These are phyloP conservation scores for Xylariomycetidae sp. DNA, from an alignment of 2,329 filamentous ascomycete species.

Conservation along the genomic window DNA sequence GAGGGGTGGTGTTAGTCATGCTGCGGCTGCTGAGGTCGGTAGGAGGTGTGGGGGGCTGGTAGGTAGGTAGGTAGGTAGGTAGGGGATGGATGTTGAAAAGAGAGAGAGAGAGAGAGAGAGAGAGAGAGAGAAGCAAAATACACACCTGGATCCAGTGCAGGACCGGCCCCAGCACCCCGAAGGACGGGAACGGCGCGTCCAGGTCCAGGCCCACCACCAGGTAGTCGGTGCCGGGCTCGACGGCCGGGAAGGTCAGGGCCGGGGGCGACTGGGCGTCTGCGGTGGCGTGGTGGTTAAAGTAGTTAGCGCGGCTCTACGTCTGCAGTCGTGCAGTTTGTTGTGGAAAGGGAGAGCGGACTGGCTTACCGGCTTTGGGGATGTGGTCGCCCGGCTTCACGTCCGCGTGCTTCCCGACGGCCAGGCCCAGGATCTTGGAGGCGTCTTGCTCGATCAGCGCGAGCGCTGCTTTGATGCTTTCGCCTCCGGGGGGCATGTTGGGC, in stretches of 20 bases:
- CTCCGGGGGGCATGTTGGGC: too few relatives aligned
- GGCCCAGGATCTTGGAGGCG: not conserved
- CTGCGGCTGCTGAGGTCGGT: too few relatives aligned
- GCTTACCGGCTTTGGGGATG: not conserved
- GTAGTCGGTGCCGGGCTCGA: conserved; percentile 25
- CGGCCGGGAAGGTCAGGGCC: conserved; percentile 5
- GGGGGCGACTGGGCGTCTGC: not conserved
- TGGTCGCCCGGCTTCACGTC: not conserved
- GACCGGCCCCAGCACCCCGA: conserved; percentile 35
- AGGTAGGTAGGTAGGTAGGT: too few relatives aligned
- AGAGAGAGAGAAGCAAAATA: too few relatives aligned
- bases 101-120: too few relatives aligned
- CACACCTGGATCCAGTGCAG: conserved; percentile 44
- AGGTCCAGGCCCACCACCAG: conserved; percentile 37
- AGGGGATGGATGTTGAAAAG: too few relatives aligned
- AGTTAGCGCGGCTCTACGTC: not conserved
- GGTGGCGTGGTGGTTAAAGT: not conserved
- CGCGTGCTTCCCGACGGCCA: not conserved
- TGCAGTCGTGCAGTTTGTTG: not conserved
- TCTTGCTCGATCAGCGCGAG: not conserved
- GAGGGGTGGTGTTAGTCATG: too few relatives aligned
- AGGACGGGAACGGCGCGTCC: conserved; percentile 39
- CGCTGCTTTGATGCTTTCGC: not conserved
- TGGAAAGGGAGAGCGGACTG: not conserved
- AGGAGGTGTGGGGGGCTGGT: too few relatives aligned